Evolutionary conservation across 495 filamentous ascomycete genomes (phyloP).

Genomic region (Aspergillus conjunctus): DNA sequence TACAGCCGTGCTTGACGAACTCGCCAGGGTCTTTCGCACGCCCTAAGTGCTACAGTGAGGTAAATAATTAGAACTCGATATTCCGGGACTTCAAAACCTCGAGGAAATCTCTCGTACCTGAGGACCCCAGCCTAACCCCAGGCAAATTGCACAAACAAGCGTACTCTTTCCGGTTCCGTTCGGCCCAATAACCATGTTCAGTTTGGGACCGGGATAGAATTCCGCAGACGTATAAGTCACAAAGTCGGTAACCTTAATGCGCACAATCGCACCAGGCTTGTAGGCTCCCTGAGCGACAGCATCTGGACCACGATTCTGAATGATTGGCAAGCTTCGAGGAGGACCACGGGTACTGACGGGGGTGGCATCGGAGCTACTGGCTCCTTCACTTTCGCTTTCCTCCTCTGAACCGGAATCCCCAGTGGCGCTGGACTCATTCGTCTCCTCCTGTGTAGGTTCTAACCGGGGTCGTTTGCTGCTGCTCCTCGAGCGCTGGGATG

Average conservation of each 20-base stretch:
- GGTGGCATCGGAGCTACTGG: background rate
- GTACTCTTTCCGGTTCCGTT: conserved; percentile 99
- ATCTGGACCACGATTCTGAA: conserved; percentile 11
- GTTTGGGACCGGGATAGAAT: conserved; percentile 83
- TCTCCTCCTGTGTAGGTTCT: conserved; percentile 20
- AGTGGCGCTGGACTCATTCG: conserved; percentile 12
- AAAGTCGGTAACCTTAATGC: conserved; percentile 86
- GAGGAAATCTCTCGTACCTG: conserved; percentile 46
- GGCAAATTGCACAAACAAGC: conserved; percentile 93
- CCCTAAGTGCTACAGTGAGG: conserved; percentile 66
- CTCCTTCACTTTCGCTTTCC: background rate
- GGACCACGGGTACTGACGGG: conserved; percentile 1
- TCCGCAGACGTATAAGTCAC: conserved; percentile 92
- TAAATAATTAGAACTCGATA: conserved; percentile 1
- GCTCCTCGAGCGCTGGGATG: conserved; percentile 21
- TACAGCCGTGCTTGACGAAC: conserved; percentile 88
- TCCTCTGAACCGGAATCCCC: conserved; percentile 19
- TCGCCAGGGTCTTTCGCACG: conserved; percentile 82
- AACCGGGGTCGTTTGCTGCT: conserved; percentile 41
- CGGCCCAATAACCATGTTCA: conserved; percentile 99
- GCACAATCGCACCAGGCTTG: conserved; percentile 86
- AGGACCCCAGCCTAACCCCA: conserved; percentile 84
- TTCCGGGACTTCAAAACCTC: conserved; percentile 7
- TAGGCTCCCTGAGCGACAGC: conserved; percentile 35
- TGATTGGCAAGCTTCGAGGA: background rate